Evolutionary conservation across 371 early-diverging fungal genomes (phyloP).

Genomic region (Rhizopus stolonifer): DNA sequence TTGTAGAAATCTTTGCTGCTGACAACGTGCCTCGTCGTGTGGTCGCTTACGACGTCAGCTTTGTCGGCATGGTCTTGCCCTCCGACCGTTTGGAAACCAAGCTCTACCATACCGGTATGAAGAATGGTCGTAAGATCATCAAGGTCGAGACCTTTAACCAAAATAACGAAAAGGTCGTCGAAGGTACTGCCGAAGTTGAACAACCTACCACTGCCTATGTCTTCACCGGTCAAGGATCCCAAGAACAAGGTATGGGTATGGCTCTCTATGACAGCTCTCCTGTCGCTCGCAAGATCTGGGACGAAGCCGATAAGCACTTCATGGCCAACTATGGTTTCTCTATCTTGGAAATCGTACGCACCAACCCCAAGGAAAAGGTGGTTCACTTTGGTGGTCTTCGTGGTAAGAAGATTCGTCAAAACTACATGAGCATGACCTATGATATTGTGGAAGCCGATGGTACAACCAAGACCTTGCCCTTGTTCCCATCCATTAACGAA

Average conservation of each 20-base stretch:
- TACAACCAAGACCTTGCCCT: slow-evolving; percentile 69
- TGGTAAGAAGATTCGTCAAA: slow-evolving; percentile 86
- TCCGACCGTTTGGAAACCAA: slow-evolving; percentile 86
- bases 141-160: slow-evolving; percentile 90
- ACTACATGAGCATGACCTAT: slow-evolving; percentile 91
- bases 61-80: slow-evolving; percentile 87
- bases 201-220: slow-evolving; percentile 91
- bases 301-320: slow-evolving; percentile 89
- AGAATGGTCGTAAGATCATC: slow-evolving; percentile 94
- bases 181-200: slow-evolving; percentile 92
- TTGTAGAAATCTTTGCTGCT: slow-evolving; percentile 93
- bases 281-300: slow-evolving; percentile 90
- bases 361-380: slow-evolving; percentile 85
- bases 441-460: slow-evolving; percentile 79
- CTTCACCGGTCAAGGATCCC: slow-evolving; percentile 97
- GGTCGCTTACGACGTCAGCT: slow-evolving; percentile 75
- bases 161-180: slow-evolving; percentile 83
- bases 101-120: slow-evolving; percentile 94
- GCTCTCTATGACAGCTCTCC: slow-evolving; percentile 82
- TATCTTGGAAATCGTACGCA: slow-evolving; percentile 90
- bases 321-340: slow-evolving; percentile 88
- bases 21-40: slow-evolving; percentile 93
- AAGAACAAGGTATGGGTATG: slow-evolving; percentile 97
- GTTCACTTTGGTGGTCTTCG: slow-evolving; percentile 94
- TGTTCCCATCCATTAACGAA: slow-evolving; percentile 90